Conservation (phyloP, 2,329 filamentous ascomycete genomes). For the Colletotrichum sp. region DNA sequence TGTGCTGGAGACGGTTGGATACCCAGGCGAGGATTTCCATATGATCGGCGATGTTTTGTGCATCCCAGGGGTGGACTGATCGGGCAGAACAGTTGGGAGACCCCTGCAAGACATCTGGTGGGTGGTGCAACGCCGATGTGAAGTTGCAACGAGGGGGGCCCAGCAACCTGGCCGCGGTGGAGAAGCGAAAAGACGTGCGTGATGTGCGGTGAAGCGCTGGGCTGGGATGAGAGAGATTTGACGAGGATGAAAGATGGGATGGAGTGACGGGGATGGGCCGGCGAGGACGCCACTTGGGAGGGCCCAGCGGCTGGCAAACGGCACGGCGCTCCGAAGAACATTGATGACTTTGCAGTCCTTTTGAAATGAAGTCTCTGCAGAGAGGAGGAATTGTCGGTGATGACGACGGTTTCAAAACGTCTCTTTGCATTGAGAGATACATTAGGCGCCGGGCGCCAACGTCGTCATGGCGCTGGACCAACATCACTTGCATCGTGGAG, state of each 20-base stretch:
- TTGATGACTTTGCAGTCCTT: neutral
- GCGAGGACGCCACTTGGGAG: neutral
- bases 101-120: neutral
- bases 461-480: neutral
- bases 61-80: neutral
- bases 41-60: conserved; percentile 4
- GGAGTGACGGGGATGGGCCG: neutral
- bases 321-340: neutral
- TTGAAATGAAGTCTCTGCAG: neutral
- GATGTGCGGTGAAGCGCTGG: conserved; percentile 16
- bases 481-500: neutral
- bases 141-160: neutral
- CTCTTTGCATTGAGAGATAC: neutral
- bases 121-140: neutral
- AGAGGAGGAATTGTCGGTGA: neutral
- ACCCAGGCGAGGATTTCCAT: conserved; percentile 9
- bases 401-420: neutral
- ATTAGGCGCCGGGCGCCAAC: neutral
- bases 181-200: neutral
- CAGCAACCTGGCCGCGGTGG: neutral
- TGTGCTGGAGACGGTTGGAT: neutral
- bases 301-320: neutral
- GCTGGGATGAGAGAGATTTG: conserved; percentile 5
- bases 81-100: neutral
- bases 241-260: neutral